These are phyloP conservation scores for Huntiella bhutanensis DNA, from an alignment of 2,329 filamentous ascomycete genomes.

Conservation along the genomic window DNA sequence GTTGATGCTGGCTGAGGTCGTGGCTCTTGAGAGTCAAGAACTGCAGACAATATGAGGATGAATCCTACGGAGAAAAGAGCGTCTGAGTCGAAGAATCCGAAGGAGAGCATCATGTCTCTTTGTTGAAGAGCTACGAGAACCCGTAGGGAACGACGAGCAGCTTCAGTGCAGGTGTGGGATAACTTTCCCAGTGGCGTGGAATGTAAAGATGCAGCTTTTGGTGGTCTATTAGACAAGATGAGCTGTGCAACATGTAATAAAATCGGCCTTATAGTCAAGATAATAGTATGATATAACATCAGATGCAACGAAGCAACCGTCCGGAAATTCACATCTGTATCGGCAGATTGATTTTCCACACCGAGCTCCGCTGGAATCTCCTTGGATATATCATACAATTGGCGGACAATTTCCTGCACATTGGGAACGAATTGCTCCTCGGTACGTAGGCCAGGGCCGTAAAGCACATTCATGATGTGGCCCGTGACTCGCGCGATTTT, in stretches of 20 bases:
- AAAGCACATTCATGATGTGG: conserved; percentile 16
- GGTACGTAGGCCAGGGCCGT: conserved; percentile 17
- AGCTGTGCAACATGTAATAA: conserved; percentile 17
- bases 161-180: conserved; percentile 17
- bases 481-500: conserved; percentile 15
- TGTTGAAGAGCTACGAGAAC: conserved; percentile 17
- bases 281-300: conserved; percentile 19
- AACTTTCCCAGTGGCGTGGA: conserved; percentile 16
- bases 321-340: conserved; percentile 15
- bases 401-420: conserved; percentile 17
- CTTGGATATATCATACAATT: conserved; percentile 13
- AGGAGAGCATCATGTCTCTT: conserved; percentile 15
- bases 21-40: conserved; percentile 10
- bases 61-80: conserved; percentile 12
- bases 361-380: conserved; percentile 13
- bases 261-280: conserved; percentile 17
- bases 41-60: conserved; percentile 10
- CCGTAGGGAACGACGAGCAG: conserved; percentile 16
- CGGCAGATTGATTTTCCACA: conserved; percentile 13
- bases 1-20: conserved; percentile 1
- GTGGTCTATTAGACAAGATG: conserved; percentile 14
- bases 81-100: conserved; percentile 12
- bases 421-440: conserved; percentile 17
- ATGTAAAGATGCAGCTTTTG: conserved; percentile 14
- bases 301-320: conserved; percentile 18